Conservation (phyloP, 2,329 filamentous ascomycete genomes). For the Pseudogymnoascus sp. region DNA sequence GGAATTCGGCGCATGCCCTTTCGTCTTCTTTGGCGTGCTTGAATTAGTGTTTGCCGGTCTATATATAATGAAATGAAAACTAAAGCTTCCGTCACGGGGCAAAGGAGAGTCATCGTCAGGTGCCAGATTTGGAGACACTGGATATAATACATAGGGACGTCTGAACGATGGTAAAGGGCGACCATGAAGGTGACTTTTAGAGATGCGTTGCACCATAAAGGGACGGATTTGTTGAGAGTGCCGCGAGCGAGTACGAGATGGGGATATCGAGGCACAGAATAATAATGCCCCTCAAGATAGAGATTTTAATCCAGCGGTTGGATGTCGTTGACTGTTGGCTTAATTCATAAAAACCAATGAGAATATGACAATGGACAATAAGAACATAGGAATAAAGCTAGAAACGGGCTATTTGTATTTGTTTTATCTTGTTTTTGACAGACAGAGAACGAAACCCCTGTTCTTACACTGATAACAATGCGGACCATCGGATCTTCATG, state of each 20-base stretch:
- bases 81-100: not conserved
- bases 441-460: not conserved
- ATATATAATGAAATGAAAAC: not conserved
- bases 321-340: not conserved
- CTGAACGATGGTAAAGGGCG: too few species aligned
- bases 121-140: not conserved
- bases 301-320: not conserved
- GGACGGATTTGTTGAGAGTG: not conserved
- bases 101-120: not conserved
- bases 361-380: not conserved
- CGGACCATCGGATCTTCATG: not conserved
- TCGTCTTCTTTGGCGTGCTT: not conserved
- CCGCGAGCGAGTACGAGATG: not conserved
- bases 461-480: constrained; percentile 4
- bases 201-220: not conserved
- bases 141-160: not conserved
- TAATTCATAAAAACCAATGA: not conserved
- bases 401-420: not conserved
- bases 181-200: not conserved
- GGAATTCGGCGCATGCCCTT: rapidly evolving
- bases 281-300: not conserved
- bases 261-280: not conserved
- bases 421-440: not conserved
- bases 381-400: not conserved
- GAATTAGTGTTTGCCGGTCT: not conserved